Conservation (phyloP, 768 basidiomycete genomes). For the Leccinum obscurum region DNA sequence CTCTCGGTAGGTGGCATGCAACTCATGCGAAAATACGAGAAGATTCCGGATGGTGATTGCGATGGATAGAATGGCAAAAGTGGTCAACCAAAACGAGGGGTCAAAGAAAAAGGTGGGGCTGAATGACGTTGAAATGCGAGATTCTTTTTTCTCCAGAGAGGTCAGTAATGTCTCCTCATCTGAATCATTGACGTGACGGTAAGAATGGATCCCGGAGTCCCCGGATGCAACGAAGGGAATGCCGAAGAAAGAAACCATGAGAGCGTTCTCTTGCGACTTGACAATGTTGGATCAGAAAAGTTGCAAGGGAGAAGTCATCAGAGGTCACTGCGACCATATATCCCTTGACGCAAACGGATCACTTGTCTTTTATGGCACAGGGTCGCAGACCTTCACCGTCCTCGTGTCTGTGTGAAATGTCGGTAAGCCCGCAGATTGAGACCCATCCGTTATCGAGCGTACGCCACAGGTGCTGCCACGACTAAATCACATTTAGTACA, state of each 20-base stretch:
- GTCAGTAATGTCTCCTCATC: constrained; percentile 19
- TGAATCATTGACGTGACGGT: constrained; percentile 12
- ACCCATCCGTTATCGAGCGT: constrained; percentile 1
- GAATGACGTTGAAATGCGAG: background rate
- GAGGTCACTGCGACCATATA: constrained; percentile 6
- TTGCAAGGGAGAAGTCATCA: background rate
- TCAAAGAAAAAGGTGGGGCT: constrained; percentile 9
- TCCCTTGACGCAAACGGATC: background rate
- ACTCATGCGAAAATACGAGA: constrained; percentile 11
- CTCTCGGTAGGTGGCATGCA: constrained; percentile 4
- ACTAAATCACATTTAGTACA: constrained; percentile 8
- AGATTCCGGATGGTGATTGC: constrained; percentile 23
- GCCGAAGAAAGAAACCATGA: constrained; percentile 9
- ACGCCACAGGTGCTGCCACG: background rate
- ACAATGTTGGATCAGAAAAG: background rate
- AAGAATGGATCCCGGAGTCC: constrained; percentile 8
- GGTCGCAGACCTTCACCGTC: constrained; percentile 2
- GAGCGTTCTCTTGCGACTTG: background rate
- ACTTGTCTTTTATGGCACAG: background rate
- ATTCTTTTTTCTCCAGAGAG: constrained; percentile 1
- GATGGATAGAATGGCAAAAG: constrained; percentile 19
- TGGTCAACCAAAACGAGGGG: constrained; percentile 21
- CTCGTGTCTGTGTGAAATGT: constrained; percentile 7
- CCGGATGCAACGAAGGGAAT: background rate
- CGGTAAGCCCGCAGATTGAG: background rate